These are phyloP conservation scores for Paramecium bursaria DNA, from an alignment of 73 alveolate species.

Conservation along the genomic window DNA sequence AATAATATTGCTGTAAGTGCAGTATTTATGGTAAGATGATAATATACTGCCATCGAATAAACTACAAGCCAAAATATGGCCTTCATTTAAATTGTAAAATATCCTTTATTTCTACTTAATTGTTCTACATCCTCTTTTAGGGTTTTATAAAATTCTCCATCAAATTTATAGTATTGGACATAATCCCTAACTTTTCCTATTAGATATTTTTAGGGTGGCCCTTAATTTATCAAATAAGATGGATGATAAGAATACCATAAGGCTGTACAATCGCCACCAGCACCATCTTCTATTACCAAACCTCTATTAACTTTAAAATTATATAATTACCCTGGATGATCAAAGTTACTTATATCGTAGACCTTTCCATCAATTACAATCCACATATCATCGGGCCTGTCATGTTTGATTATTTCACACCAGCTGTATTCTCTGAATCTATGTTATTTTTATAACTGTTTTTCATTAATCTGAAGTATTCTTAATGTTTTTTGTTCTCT, in stretches of 20 bases:
- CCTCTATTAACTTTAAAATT: conserved; percentile 68
- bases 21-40: conserved; percentile 63
- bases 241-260: conserved; percentile 88
- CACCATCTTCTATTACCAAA: conserved; percentile 81
- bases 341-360: conserved; percentile 80
- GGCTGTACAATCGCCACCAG: conserved; percentile 89
- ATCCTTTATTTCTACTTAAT: conserved; percentile 66
- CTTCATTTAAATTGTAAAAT: conserved; percentile 68
- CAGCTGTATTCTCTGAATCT: conserved; percentile 71
- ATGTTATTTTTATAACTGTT: background rate
- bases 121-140: conserved; percentile 78
- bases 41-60: conserved; percentile 62
- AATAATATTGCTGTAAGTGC: conserved; percentile 74
- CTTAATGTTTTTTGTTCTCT: conserved; percentile 68
- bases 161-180: conserved; percentile 78
- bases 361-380: conserved; percentile 81
- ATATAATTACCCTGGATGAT: conserved; percentile 79
- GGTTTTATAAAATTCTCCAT: conserved; percentile 73
- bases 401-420: conserved; percentile 83
- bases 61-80: conserved; percentile 57
- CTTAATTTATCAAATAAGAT: conserved; percentile 50
- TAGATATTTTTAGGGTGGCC: conserved; percentile 68
- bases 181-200: conserved; percentile 85
- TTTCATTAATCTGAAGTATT: conserved; percentile 12
- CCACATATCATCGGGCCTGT: conserved; percentile 81